A percentile compares a stretch with the other conserved stretches of the same genome.
These are phyloP conservation scores for Amphicarpaea edgeworthii DNA, from an alignment of 306 rosid genomes.

Conservation along the genomic window DNA sequence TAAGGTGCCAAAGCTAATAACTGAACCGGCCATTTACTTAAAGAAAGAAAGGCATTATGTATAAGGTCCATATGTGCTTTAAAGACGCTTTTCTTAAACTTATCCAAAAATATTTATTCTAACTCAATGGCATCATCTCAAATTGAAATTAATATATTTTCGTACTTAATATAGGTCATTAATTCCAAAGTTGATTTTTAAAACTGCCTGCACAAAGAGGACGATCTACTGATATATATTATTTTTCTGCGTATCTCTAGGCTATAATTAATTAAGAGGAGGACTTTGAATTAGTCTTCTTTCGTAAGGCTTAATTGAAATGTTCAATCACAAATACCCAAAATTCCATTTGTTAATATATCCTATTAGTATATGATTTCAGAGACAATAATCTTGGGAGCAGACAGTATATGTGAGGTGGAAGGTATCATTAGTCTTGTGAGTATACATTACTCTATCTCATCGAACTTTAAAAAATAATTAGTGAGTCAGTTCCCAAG, in stretches of 20 bases:
- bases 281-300: constrained; percentile 15
- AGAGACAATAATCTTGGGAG: no score
- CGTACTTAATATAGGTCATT: background rate
- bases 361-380: background rate
- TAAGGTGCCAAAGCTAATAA: background rate
- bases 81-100: background rate
- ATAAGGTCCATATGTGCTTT: background rate
- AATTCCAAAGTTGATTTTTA: background rate
- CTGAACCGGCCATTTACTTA: constrained; percentile 2
- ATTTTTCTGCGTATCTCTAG: background rate
- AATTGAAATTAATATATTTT: background rate
- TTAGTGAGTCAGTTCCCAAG: background rate
- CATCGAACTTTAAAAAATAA: no score
- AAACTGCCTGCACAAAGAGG: background rate
- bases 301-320: background rate
- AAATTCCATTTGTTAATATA: background rate
- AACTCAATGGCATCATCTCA: background rate
- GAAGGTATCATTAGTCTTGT: background rate
- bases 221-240: background rate
- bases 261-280: background rate
- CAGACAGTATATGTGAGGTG: background rate
- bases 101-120: background rate
- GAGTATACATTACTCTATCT: no score
- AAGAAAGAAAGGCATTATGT: background rate
- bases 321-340: background rate